Conservation (phyloP, 805 yeast species). For the Phaffomyces thermotolerans region DNA sequence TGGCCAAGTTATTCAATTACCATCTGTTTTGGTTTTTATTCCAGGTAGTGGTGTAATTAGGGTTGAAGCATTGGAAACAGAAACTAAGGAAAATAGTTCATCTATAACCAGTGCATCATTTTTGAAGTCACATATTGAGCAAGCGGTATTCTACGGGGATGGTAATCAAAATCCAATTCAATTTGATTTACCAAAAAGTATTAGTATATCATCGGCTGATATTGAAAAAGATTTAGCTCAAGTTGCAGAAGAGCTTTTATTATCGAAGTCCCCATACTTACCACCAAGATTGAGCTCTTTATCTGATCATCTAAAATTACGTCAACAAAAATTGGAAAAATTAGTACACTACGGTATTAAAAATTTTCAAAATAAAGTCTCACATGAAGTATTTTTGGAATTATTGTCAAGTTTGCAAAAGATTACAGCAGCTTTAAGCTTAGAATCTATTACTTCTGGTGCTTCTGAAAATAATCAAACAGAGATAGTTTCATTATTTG, state of each 20-base stretch:
- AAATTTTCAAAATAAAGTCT: constrained; percentile 36
- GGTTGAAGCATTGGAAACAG: constrained; percentile 38
- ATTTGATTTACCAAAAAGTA: constrained; percentile 37
- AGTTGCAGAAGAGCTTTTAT: constrained; percentile 50
- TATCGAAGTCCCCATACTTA: constrained; percentile 48
- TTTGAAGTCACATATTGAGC: constrained; percentile 71
- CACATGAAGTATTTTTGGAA: constrained; percentile 29
- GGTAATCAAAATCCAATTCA: constrained; percentile 38
- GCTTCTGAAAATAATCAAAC: neutral
- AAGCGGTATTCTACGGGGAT: constrained; percentile 63
- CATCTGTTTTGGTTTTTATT: constrained; percentile 44
- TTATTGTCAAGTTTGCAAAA: constrained; percentile 36
- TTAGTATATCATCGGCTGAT: constrained; percentile 37
- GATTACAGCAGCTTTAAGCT: constrained; percentile 35
- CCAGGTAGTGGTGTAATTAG: constrained; percentile 54
- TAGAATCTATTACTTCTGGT: constrained; percentile 6
- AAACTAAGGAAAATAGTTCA: constrained; percentile 16
- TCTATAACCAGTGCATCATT: constrained; percentile 26
- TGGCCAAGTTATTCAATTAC: constrained; percentile 22
- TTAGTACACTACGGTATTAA: constrained; percentile 38
- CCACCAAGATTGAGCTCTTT: constrained; percentile 47
- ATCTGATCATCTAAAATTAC: constrained; percentile 41
- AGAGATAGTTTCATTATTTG: constrained; percentile 2
- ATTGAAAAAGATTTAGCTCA: constrained; percentile 44
- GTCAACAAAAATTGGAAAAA: constrained; percentile 37